Percentiles rank a stretch among this genome's conserved stretches.
These are phyloP conservation scores for Globisporangium nagaii DNA, from an alignment of 352 stramenopile genomes.

Conservation along the genomic window DNA sequence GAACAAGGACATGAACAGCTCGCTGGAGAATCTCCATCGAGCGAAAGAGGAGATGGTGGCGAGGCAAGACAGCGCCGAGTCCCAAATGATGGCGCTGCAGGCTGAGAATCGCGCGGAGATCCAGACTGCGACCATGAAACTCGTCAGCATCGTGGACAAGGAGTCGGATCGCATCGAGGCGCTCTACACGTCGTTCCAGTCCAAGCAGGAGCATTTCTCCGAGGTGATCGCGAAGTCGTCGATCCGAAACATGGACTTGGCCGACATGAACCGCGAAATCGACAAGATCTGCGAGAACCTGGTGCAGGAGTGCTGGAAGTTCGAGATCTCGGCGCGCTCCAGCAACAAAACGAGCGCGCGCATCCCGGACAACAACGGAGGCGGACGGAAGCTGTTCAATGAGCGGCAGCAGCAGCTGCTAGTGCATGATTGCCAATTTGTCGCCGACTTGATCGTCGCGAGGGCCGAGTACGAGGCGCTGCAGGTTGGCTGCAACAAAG, in stretches of 20 bases:
- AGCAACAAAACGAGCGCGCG: slow-evolving; percentile 39
- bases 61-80: slow-evolving; percentile 52
- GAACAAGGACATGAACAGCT: slow-evolving; percentile 35
- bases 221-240: slow-evolving; percentile 71
- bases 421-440: slow-evolving; percentile 76
- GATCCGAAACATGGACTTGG: slow-evolving; percentile 78
- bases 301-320: slow-evolving; percentile 83
- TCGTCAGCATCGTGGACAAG: slow-evolving; percentile 73
- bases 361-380: slow-evolving; percentile 27
- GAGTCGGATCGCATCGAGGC: slow-evolving; percentile 76
- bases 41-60: slow-evolving; percentile 46
- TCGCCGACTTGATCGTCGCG: slow-evolving; percentile 71
- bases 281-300: slow-evolving; percentile 76
- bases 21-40: slow-evolving; percentile 31
- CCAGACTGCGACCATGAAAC: slow-evolving; percentile 46
- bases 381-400: slow-evolving; percentile 65
- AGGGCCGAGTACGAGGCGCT: slow-evolving; percentile 73
- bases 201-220: slow-evolving; percentile 78
- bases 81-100: slow-evolving; percentile 62
- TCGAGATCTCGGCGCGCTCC: slow-evolving; percentile 71
- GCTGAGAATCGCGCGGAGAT: slow-evolving; percentile 74
- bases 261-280: slow-evolving; percentile 76
- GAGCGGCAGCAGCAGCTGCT: slow-evolving; percentile 77
- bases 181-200: slow-evolving; percentile 72
- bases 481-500: slow-evolving; percentile 64